Percentiles rank a stretch among this genome's conserved stretches.
Conservation (phyloP, 2,329 filamentous ascomycete species). For the Penicillium sp. region DNA sequence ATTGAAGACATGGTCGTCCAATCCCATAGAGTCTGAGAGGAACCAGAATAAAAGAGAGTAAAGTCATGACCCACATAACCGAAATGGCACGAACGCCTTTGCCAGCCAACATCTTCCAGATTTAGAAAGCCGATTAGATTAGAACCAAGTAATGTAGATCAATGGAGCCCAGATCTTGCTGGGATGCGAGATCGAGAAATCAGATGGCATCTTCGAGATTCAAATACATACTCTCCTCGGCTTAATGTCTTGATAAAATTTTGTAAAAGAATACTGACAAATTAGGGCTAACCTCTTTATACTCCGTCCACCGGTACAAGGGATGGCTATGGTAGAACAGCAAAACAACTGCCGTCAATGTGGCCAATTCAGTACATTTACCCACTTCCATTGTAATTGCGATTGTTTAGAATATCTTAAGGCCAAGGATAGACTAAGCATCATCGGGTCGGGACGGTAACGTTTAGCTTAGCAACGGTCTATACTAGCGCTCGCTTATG, state of each 20-base stretch:
- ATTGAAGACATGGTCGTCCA: too few species aligned
- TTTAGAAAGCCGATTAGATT: not conserved
- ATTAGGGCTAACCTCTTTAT: not conserved
- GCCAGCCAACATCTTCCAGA: conserved; percentile 13
- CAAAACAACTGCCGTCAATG: not conserved
- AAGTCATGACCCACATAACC: conserved; percentile 26
- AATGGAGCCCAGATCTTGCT: not conserved
- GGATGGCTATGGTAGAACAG: not conserved
- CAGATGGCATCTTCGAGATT: too few species aligned
- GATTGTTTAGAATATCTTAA: not conserved
- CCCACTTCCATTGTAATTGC: not conserved
- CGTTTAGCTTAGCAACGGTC: not conserved
- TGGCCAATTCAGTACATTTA: too few species aligned
- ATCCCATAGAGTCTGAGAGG: conserved; percentile 23
- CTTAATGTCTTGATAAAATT: too few species aligned
- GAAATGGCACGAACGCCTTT: conserved; percentile 17
- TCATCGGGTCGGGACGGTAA: not conserved
- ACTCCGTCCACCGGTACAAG: not conserved
- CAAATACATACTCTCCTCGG: too few species aligned
- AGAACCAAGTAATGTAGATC: not conserved
- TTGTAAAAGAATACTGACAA: too few species aligned
- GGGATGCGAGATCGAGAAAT: too few species aligned
- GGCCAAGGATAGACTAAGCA: not conserved
- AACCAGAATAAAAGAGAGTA: conserved; percentile 24
- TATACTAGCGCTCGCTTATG: not conserved